phyloP scores from a whole-genome alignment of 2,329 filamentous ascomycete species.

The Triangularia setosa region DNA sequence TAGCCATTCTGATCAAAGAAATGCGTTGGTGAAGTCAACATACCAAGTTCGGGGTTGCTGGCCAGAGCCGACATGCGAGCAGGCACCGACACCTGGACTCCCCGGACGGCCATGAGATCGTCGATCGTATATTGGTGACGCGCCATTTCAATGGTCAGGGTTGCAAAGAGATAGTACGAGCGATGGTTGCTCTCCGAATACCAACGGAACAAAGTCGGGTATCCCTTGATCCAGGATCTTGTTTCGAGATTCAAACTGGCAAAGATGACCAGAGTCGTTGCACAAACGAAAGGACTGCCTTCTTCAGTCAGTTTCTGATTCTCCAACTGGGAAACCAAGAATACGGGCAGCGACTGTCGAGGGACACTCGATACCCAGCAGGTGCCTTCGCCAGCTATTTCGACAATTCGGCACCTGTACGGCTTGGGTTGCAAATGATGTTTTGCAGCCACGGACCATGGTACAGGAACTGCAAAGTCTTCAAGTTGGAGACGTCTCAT shows the following conservation, averaged over 20 bases:
- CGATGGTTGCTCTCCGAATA: conserved; percentile 33
- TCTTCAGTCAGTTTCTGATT: conserved; percentile 37
- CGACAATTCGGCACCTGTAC: neutral
- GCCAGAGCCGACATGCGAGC: conserved; percentile 11
- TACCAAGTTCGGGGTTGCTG: conserved; percentile 40
- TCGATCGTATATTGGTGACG: conserved; percentile 40
- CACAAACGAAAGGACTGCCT: conserved; percentile 28
- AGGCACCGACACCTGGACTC: neutral
- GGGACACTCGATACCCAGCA: neutral
- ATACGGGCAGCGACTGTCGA: conserved; percentile 28
- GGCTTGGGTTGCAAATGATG: neutral
- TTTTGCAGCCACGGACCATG: neutral
- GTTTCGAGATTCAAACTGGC: conserved; percentile 26
- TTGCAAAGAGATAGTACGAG: conserved; percentile 40
- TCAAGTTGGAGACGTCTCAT: neutral
- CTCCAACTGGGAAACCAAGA: conserved; percentile 40
- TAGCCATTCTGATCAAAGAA: neutral
- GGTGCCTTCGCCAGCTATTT: neutral
- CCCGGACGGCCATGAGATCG: conserved; percentile 43
- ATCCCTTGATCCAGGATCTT: conserved; percentile 20
- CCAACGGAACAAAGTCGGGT: conserved; percentile 40
- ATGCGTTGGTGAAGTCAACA: conserved; percentile 13
- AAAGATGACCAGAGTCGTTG: conserved; percentile 34
- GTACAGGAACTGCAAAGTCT: neutral
- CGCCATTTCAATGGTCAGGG: conserved; percentile 39